These are phyloP conservation scores for Salvia sclarea DNA, from an alignment of 305 asterid genomes.

Conservation along the genomic window DNA sequence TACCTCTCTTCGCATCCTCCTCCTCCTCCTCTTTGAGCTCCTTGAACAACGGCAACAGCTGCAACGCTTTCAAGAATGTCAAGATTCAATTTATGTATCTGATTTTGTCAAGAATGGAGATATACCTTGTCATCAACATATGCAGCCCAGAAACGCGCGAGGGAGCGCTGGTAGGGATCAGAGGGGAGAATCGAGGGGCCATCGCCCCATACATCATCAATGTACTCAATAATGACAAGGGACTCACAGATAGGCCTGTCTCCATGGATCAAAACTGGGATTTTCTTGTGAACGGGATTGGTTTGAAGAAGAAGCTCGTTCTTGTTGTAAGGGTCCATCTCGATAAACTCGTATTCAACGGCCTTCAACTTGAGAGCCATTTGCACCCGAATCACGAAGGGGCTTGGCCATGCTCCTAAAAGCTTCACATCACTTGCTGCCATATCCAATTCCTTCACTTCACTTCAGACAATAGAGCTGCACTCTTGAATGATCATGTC, in stretches of 20 bases:
- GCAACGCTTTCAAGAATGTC: background rate
- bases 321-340: constrained; percentile 29
- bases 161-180: constrained; percentile 49
- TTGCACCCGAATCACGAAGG: constrained; percentile 44
- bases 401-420: constrained; percentile 53
- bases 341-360: constrained; percentile 41
- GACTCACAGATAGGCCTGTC: constrained; percentile 50
- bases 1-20: constrained; percentile 32
- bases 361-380: constrained; percentile 49
- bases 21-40: constrained; percentile 34
- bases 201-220: constrained; percentile 46
- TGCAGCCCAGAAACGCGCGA: constrained; percentile 56
- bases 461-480: background rate
- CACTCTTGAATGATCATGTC: background rate
- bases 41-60: constrained; percentile 44
- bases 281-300: constrained; percentile 45
- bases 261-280: constrained; percentile 47
- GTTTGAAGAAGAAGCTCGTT: constrained; percentile 40
- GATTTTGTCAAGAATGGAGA: background rate
- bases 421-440: constrained; percentile 38
- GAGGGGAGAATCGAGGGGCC: constrained; percentile 43
- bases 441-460: constrained; percentile 6
- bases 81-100: background rate
- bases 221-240: constrained; percentile 45
- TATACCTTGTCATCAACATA: constrained; percentile 47